Conservation (phyloP, 192 early-diverging fungal genomes). For the Gamsiella multidivaricata region DNA sequence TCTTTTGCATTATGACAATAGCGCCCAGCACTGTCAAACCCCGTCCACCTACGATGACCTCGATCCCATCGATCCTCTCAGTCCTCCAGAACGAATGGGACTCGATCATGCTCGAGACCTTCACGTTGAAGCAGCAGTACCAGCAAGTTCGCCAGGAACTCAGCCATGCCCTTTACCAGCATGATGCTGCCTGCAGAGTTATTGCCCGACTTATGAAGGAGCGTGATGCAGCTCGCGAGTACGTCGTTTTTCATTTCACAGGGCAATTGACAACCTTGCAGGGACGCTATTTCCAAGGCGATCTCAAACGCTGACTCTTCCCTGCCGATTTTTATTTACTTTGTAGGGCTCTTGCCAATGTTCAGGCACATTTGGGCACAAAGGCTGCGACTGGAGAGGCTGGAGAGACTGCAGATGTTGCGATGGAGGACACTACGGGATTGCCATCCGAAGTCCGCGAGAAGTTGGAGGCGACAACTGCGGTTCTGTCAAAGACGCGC, state of each 20-base stretch:
- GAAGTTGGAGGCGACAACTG: constrained; percentile 64
- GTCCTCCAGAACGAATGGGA: constrained; percentile 98
- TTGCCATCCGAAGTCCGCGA: constrained; percentile 59
- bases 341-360: constrained; percentile 66
- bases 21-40: constrained; percentile 79
- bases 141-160: constrained; percentile 92
- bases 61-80: constrained; percentile 88
- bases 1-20: constrained; percentile 23
- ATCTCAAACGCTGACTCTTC: no score
- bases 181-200: constrained; percentile 95
- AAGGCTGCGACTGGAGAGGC: constrained; percentile 51
- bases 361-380: constrained; percentile 68
- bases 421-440: constrained; percentile 65
- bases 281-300: no score
- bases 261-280: no score
- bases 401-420: constrained; percentile 25
- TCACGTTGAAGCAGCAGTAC: constrained; percentile 92
- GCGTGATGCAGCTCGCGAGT: constrained; percentile 88
- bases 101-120: constrained; percentile 93
- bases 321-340: background rate
- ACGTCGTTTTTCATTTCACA: constrained; percentile 18
- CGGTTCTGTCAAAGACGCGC: constrained; percentile 59
- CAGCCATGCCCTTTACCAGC: constrained; percentile 93
- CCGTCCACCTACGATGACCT: constrained; percentile 89
- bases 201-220: constrained; percentile 93